phyloP scores from a whole-genome alignment of 768 basidiomycete species.

The Obba rivulosa region DNA sequence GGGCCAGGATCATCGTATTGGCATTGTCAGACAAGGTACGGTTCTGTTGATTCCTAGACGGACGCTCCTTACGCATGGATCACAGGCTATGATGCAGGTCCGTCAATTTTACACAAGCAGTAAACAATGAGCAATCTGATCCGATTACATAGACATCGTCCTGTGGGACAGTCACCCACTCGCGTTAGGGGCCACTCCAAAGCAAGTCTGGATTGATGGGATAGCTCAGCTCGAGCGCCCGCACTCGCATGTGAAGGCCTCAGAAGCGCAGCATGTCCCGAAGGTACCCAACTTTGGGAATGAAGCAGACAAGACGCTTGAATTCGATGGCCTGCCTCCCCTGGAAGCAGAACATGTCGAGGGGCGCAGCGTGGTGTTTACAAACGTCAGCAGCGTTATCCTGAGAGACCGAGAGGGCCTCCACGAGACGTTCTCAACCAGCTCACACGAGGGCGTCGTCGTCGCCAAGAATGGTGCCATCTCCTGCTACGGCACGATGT shows the following conservation, averaged over 20 bases:
- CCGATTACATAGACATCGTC: conserved; percentile 48
- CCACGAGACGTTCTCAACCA: conserved; percentile 24
- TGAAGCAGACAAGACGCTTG: conserved; percentile 47
- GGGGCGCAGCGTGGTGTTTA: conserved; percentile 49
- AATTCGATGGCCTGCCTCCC: conserved; percentile 63
- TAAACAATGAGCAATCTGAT: not conserved
- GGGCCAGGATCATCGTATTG: conserved; percentile 62
- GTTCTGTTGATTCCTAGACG: not conserved
- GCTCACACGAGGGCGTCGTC: conserved; percentile 31
- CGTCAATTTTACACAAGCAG: no score
- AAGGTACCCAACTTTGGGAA: conserved; percentile 54
- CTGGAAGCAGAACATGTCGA: conserved; percentile 36
- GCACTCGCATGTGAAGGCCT: conserved; percentile 47
- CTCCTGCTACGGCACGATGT: conserved; percentile 40
- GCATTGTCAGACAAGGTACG: not conserved
- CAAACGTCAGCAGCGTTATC: conserved; percentile 53
- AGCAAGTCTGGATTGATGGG: conserved; percentile 83
- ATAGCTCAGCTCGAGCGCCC: conserved; percentile 58
- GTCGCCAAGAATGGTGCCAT: conserved; percentile 50
- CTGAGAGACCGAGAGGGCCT: conserved; percentile 28
- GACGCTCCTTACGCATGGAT: not conserved
- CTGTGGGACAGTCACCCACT: conserved; percentile 78
- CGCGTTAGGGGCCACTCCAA: conserved; percentile 68
- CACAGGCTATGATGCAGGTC: conserved; percentile 67
- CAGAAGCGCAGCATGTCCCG: conserved; percentile 44